These are phyloP conservation scores for Hydnomerulius pinastri DNA, from an alignment of 768 basidiomycete species.

Conservation along the genomic window DNA sequence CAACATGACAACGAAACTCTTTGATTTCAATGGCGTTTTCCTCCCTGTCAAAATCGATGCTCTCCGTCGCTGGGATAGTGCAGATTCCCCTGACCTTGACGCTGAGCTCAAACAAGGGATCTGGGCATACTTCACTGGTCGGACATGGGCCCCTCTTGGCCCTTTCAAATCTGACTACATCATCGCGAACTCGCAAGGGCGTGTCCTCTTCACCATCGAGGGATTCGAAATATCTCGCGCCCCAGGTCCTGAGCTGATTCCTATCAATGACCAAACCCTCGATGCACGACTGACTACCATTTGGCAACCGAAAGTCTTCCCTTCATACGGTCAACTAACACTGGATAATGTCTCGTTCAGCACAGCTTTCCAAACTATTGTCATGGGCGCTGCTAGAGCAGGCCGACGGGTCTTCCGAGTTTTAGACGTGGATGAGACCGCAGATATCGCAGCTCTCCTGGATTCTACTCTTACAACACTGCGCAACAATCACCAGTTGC, in stretches of 20 bases:
- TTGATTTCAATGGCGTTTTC: slow-evolving; percentile 14
- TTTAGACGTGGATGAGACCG: slow-evolving; percentile 6
- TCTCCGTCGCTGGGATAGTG: slow-evolving; percentile 14
- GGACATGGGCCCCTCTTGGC: slow-evolving; percentile 9
- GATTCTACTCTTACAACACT: neutral
- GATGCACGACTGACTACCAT: slow-evolving; percentile 19
- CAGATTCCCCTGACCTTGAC: slow-evolving; percentile 9
- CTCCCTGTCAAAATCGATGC: slow-evolving; percentile 15
- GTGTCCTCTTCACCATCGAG: slow-evolving; percentile 23
- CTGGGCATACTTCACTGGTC: slow-evolving; percentile 14
- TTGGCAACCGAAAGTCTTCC: slow-evolving; percentile 21
- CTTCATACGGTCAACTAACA: neutral
- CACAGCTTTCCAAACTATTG: slow-evolving; percentile 1
- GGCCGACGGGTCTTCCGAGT: slow-evolving; percentile 9
- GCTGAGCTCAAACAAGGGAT: slow-evolving; percentile 4
- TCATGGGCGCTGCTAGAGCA: neutral
- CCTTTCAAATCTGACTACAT: slow-evolving; percentile 17
- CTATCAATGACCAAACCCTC: slow-evolving; percentile 11
- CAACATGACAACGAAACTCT: slow-evolving; percentile 12
- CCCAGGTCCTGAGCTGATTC: slow-evolving; percentile 12
- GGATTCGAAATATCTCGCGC: slow-evolving; percentile 21
- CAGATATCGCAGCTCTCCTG: neutral
- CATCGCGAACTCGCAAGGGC: slow-evolving; percentile 15
- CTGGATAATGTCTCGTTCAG: neutral
- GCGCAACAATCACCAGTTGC: neutral